phyloP scores from a whole-genome alignment of 345 rosid genomes.

The Brassica juncea region DNA sequence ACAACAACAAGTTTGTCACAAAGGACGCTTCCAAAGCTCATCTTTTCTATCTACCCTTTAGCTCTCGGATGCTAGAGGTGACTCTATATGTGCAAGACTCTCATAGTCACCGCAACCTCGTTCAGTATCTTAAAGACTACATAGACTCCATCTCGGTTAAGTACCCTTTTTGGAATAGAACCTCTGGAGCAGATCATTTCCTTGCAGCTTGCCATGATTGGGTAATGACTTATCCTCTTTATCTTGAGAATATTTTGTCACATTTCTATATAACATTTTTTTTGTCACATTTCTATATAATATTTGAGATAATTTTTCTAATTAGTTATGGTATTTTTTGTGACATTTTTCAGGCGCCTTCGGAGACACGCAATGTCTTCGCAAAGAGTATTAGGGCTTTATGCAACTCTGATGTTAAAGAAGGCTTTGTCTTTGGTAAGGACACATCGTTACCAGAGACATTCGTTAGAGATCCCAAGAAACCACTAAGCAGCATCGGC shows the following conservation, averaged over 20 bases:
- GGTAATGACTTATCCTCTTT: conserved; percentile 48
- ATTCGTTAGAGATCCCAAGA: conserved; percentile 51
- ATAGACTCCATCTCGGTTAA: conserved; percentile 55
- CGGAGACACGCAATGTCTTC: conserved; percentile 63
- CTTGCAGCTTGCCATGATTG: conserved; percentile 97
- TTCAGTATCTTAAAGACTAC: conserved; percentile 59
- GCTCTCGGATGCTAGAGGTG: conserved; percentile 77
- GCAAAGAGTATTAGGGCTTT: conserved; percentile 77
- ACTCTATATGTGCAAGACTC: conserved; percentile 70
- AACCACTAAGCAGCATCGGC: conserved; percentile 60
- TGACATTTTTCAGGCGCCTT: conserved; percentile 62
- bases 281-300: not conserved
- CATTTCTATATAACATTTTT: not conserved
- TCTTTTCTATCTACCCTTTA: conserved; percentile 84
- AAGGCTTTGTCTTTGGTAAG: conserved; percentile 82
- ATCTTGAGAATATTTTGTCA: not conserved
- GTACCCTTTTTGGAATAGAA: conserved; percentile 89
- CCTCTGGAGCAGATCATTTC: conserved; percentile 88
- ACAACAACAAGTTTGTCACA: conserved; percentile 62
- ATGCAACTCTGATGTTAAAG: conserved; percentile 82
- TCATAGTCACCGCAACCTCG: conserved; percentile 64
- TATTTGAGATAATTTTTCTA: not conserved
- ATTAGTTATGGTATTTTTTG: not conserved
- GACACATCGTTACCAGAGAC: conserved; percentile 89
- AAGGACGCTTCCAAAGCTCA: conserved; percentile 70